Evolutionary conservation across 139 green algal genomes (phyloP), one percentile per base, ranked within the genome.

Genomic region (Chlamydomonas sphaeroides): DNA sequence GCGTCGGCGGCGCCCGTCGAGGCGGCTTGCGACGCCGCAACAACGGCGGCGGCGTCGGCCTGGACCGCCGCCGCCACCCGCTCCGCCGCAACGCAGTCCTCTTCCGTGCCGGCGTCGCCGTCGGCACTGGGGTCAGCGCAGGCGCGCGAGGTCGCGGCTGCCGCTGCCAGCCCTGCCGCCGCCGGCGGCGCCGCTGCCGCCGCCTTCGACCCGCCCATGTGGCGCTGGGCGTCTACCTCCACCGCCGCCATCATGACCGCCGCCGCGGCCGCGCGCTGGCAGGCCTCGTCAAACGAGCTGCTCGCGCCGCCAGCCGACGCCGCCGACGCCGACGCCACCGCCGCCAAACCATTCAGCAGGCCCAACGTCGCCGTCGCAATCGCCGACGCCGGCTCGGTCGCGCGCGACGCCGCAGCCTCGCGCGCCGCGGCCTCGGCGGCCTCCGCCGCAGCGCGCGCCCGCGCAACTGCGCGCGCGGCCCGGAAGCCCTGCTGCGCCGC

Each of bases 401-500:
- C 65, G 6, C 23, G 45, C 45, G 48, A 32, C 32, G 69, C 45
- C 32, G 28, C 45, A 0, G 63, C 63, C 11, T 33, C 33, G 10
- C 63, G 6, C 7, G 63, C 63, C 33, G 33, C 63, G 32, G 21
- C 33, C 33, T 5, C 33, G 14, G 63, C 35, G 63, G 33, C 33
- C 23, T 11, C 63, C 26, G 0, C 20, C 17, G 57, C 57, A 23
- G 71, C 71, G 35, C 51, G 20, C 35, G 35, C 51, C 71, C 67
- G 33, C 20, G 72, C 65, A 3, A 36, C 65, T 35, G 65, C 33
- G 35, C 38, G 68, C 26, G 68, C 72, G 10, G 72, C 38, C 1
- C 41, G 73, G 57, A 80, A 80, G 41, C 39, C 39, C 59, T 63
- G 42, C 75, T 82, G 61, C n/a, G 75, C 41, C 42, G 61, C 75